Evolutionary conservation across 2,329 filamentous ascomycete genomes (phyloP), one percentile per base, ranked within the genome.

Genomic region (Mycosphaerella arachidis): DNA sequence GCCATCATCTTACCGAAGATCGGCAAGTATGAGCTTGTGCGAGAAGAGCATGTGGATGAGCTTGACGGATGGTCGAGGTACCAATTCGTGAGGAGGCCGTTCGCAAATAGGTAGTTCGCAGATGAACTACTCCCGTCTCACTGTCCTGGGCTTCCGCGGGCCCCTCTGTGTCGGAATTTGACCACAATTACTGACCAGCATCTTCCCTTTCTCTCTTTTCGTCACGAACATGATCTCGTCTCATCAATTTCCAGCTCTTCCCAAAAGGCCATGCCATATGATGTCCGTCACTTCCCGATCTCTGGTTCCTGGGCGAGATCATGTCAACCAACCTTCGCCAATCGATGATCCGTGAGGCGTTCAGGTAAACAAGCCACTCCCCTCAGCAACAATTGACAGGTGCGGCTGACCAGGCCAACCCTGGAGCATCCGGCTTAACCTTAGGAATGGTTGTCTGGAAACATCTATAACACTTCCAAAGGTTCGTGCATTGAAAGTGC

Each of bases 1-100:
- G 79, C 80, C 1, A 70, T 79, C 8, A 53, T 82, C 6, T 60
- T 82, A 60, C 81, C 81, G 0, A 74, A 75, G 54, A 53, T 77
- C n/a, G 75, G 75, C 1, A 64, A 66, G 16, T 77, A 76, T 59
- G 71, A 68, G 48, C 65, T 77, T 7, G 66, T 68, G n/a, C 61
- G 67, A 53, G 68, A 71, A 53, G 63, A 65, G 33, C 60, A 66
- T 54, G 67, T 71, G 43, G 71, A 75, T 56, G 73, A 75, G 62
- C 68, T 71, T 5, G 74, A 76, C 66, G 75, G 75, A 1, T 77
- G 75, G 75, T 71, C 73, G 63, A 69, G 75, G 57, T 73, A 73
- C 63, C 65, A 73, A 3, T 77, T 77, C 58, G 73, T 69, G 1
- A 59, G 60, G 40, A 60, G 50, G 55, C 55, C 58, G 33, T 43